Evolutionary conservation across 179 eudicot genomes (phyloP), one percentile per base, ranked within the genome.

Genomic region (Monotropa hypopitys): DNA sequence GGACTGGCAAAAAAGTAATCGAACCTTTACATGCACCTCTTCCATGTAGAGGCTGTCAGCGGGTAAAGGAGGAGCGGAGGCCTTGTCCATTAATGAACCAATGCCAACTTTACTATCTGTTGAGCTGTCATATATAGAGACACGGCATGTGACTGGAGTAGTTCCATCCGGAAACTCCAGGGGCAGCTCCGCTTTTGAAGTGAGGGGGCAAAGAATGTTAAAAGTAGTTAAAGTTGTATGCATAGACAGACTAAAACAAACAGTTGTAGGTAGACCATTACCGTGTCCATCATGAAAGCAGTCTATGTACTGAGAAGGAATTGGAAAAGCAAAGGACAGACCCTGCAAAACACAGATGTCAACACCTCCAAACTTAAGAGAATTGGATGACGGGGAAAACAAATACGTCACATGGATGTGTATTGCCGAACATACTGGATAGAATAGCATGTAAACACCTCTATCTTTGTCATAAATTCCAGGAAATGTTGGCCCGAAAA

Each of bases 91-190:
- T 38, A 82, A 75, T 16, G 91, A 82, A 79, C 99, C 98, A 42
- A 93, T 88, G 18, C 99, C 97, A 49, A 95, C 98, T 80, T 91
- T 95, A 81, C 92, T 86, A 75, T 90, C 91, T 73, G 89, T 57
- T 67, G 93, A 91, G 80, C 91, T 85, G 80, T 95, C 99, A 79
- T 90, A 95, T 70, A 95, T 86, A 82, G 92, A 91, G 61, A 95
- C 99, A 80, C 99, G 97, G 83, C 95, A 93, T 8, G 99, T 87
- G 68, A 93, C 98, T 56, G 99, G 98, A 47, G 99, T 93, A 23
- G 99, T 95, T 71, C 99, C 99, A 87, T 95, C 98, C 1, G 99
- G 99, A 82, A 95, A 95, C 87, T 93, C 99, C 80, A 95, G 83
- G 16, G 99, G 99, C 77, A 93, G 81, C 78, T 88, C 98, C 81